phyloP scores from a whole-genome alignment of 2,329 filamentous ascomycete species.

The Clarireedia sp. region DNA sequence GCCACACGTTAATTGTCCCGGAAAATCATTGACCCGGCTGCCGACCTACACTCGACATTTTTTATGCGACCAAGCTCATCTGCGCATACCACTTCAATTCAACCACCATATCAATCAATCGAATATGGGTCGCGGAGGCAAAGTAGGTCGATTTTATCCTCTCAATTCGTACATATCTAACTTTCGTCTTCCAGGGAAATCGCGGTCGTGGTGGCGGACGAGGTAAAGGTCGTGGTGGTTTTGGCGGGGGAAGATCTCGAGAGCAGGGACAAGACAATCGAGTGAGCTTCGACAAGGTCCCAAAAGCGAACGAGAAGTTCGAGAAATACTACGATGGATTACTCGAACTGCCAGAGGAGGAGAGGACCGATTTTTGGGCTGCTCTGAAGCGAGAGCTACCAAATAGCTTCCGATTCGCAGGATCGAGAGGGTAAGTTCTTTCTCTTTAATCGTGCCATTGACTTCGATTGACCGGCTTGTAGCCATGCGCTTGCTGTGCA shows the following conservation, averaged over 20 bases:
- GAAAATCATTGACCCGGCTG: not conserved
- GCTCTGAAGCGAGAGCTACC: slow-evolving; percentile 77
- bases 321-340: slow-evolving; percentile 80
- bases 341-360: slow-evolving; percentile 66
- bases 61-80: not conserved
- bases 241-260: slow-evolving; percentile 19
- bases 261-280: slow-evolving; percentile 34
- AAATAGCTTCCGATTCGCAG: slow-evolving; percentile 96
- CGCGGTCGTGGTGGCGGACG: slow-evolving; percentile 16
- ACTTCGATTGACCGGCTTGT: slow-evolving; percentile 10
- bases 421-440: slow-evolving; percentile 69
- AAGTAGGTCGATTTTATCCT: slow-evolving; percentile 18
- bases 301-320: slow-evolving; percentile 75
- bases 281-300: slow-evolving; percentile 47
- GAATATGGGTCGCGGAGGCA: slow-evolving; percentile 27
- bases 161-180: slow-evolving; percentile 1
- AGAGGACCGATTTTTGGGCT: slow-evolving; percentile 76
- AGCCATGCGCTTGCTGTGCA: slow-evolving; percentile 90
- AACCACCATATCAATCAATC: not conserved
- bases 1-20: not conserved
- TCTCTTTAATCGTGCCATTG: not conserved
- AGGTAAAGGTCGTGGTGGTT: slow-evolving; percentile 18
- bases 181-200: slow-evolving; percentile 11
- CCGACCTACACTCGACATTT: not conserved
- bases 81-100: not conserved